phyloP scores from a whole-genome alignment of 148 eudicot genomes.

The Vaccinium corymbosum region DNA sequence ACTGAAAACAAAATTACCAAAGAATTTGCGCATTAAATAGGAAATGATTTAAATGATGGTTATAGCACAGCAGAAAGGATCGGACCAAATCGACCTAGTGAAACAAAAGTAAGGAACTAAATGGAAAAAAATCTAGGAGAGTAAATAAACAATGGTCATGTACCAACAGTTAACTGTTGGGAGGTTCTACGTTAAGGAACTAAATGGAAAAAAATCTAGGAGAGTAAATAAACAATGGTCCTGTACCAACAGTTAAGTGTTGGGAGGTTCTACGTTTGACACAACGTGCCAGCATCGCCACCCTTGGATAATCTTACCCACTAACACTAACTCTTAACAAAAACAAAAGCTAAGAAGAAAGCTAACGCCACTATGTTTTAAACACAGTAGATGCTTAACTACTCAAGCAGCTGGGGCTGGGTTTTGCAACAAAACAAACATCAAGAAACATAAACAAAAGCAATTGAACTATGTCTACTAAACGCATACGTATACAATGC shows the following conservation, averaged over 20 bases:
- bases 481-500: too few relatives aligned
- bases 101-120: not conserved
- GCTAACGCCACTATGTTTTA: not conserved
- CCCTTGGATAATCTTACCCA: not conserved
- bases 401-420: not conserved
- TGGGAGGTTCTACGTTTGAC: not conserved
- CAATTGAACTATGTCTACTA: too few relatives aligned
- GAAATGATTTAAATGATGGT: not conserved
- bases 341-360: not conserved
- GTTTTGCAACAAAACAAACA: not conserved
- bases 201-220: not conserved
- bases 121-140: not conserved
- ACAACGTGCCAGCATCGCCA: not conserved
- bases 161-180: not conserved
- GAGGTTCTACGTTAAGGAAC: not conserved
- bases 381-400: not conserved
- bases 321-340: not conserved
- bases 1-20: not conserved
- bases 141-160: not conserved
- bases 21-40: too few relatives aligned
- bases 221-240: not conserved
- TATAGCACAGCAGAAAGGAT: not conserved
- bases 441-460: not conserved
- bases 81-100: not conserved
- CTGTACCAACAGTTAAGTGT: not conserved